Conservation (phyloP, 129 eudicot genomes). For the Artemisia annua region DNA sequence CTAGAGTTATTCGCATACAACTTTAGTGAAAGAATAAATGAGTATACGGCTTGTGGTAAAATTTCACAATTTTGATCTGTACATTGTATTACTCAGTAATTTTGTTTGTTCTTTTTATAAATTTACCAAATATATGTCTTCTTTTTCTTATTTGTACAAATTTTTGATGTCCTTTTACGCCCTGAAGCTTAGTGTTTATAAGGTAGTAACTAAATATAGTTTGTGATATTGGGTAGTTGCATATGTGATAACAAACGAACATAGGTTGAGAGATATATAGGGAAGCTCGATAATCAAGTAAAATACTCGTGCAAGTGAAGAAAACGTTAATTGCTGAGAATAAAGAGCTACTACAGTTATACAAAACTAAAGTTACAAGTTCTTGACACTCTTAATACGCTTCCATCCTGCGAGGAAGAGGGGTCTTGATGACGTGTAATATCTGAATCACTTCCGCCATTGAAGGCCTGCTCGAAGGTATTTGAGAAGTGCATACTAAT, state of each 20-base stretch:
- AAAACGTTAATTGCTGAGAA: slow-evolving; percentile 10
- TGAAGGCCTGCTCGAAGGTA: slow-evolving; percentile 96
- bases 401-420: slow-evolving; percentile 57
- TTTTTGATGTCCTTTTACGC: background rate
- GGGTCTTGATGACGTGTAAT: slow-evolving; percentile 83
- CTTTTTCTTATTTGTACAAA: background rate
- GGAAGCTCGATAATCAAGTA: no score
- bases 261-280: no score
- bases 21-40: slow-evolving; percentile 19
- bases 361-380: slow-evolving; percentile 19
- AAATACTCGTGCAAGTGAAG: slow-evolving; percentile 8
- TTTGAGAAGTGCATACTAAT: slow-evolving; percentile 88
- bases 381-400: slow-evolving; percentile 25
- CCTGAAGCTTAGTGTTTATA: background rate
- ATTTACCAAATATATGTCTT: background rate
- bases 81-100: slow-evolving; percentile 19
- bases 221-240: slow-evolving; percentile 1
- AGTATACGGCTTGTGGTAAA: slow-evolving; percentile 12
- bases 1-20: slow-evolving; percentile 11
- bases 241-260: background rate
- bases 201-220: background rate
- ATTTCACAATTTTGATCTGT: slow-evolving; percentile 14
- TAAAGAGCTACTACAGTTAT: slow-evolving; percentile 9
- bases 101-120: slow-evolving; percentile 13
- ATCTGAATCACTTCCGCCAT: slow-evolving; percentile 97